Percentiles rank a stretch among this genome's conserved stretches.
Conservation (phyloP, 345 rosid species). For the Cardamine resedifolia region DNA sequence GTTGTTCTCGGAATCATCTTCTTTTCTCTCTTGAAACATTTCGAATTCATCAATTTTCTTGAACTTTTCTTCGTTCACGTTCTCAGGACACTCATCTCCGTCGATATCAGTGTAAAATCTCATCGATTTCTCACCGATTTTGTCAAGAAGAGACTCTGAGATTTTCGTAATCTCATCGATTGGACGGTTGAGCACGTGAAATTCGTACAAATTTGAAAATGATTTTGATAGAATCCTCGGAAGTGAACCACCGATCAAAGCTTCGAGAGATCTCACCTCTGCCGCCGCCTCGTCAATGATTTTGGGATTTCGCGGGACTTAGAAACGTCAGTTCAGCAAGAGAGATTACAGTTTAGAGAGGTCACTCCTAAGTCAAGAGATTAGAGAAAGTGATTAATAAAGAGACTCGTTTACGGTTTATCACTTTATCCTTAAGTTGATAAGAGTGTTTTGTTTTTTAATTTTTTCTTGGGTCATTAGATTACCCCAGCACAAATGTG, state of each 20-base stretch:
- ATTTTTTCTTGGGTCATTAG: no score
- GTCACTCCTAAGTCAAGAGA: not conserved
- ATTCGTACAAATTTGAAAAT: constrained; percentile 55
- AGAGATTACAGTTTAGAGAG: not conserved
- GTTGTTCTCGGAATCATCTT: constrained; percentile 27
- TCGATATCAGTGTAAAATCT: constrained; percentile 22
- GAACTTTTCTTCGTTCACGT: constrained; percentile 52
- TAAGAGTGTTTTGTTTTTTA: no score
- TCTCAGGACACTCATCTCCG: constrained; percentile 59
- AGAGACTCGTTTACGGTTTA: no score
- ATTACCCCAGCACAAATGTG: no score
- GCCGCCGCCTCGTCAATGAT: not conserved
- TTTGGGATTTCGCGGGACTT: constrained; percentile 19
- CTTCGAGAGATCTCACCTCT: constrained; percentile 36
- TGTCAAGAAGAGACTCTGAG: constrained; percentile 52
- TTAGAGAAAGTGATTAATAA: no score
- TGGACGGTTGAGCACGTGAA: constrained; percentile 67
- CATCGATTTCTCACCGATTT: constrained; percentile 45
- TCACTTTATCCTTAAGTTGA: no score
- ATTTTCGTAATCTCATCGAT: constrained; percentile 37
- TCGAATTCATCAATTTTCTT: constrained; percentile 58
- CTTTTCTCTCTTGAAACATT: constrained; percentile 41
- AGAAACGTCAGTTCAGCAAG: not conserved
- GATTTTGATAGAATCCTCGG: constrained; percentile 50
- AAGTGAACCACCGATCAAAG: constrained; percentile 42